Evolutionary conservation across 2,329 filamentous ascomycete genomes (phyloP).

Genomic region (Dothidotthia symphoricarpi): DNA sequence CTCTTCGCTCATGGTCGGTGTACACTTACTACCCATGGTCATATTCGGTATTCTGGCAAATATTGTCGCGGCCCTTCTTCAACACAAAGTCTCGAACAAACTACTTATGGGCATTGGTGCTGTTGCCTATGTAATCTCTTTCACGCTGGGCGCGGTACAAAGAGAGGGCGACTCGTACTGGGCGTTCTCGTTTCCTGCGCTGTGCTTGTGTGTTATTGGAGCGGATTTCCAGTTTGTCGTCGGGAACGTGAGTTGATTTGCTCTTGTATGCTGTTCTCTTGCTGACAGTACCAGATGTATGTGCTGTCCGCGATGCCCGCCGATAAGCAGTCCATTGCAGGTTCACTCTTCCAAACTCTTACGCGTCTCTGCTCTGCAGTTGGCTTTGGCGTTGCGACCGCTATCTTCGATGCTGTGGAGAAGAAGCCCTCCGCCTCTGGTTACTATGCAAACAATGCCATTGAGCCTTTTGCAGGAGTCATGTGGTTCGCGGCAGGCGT

Average conservation of each 20-base stretch:
- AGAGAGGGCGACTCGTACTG: conserved; percentile 59
- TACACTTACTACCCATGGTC: conserved; percentile 65
- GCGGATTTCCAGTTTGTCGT: conserved; percentile 71
- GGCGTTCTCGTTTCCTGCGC: conserved; percentile 62
- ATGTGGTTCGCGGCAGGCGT: conserved; percentile 53
- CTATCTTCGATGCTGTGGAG: conserved; percentile 54
- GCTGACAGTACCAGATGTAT: conserved; percentile 55
- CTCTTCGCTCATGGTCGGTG: conserved; percentile 58
- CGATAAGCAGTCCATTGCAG: conserved; percentile 64
- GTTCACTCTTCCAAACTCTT: conserved; percentile 67
- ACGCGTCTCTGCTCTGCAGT: conserved; percentile 60
- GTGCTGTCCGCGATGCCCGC: conserved; percentile 64
- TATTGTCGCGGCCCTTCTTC: conserved; percentile 58
- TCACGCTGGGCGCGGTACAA: conserved; percentile 59
- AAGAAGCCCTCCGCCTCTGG: conserved; percentile 32
- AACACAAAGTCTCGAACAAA: conserved; percentile 65
- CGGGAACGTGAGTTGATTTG: conserved; percentile 54
- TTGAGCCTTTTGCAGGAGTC: conserved; percentile 52
- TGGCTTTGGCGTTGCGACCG: conserved; percentile 62
- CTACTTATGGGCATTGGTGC: conserved; percentile 58
- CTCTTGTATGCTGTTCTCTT: neutral
- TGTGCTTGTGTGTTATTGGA: conserved; percentile 62
- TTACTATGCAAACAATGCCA: conserved; percentile 46
- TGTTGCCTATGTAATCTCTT: conserved; percentile 45
- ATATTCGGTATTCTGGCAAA: conserved; percentile 64